phyloP scores from a whole-genome alignment of 257 asterid species.

The Linderniella brevidens region DNA sequence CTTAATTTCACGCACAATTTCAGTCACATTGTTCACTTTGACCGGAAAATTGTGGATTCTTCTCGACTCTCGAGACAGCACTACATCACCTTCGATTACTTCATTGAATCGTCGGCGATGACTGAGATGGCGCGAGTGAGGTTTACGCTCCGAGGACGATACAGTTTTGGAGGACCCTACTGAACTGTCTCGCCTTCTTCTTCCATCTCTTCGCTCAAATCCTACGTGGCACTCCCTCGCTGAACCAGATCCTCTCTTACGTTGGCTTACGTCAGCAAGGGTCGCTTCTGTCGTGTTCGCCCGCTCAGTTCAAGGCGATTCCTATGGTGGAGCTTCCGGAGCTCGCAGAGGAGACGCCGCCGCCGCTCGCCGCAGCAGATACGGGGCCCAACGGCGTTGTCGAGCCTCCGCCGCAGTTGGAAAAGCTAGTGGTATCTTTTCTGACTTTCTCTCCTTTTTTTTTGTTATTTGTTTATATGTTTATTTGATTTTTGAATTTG shows the following conservation, averaged over 20 bases:
- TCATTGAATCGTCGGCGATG: slow-evolving; percentile 18
- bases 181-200: slow-evolving; percentile 78
- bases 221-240: slow-evolving; percentile 73
- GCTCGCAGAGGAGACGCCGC: slow-evolving; percentile 19
- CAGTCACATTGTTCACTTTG: too few relatives aligned
- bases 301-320: slow-evolving; percentile 49
- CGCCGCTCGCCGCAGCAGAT: slow-evolving; percentile 11
- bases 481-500: not conserved
- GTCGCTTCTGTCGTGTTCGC: slow-evolving; percentile 26
- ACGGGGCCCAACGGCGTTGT: slow-evolving; percentile 7
- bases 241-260: slow-evolving; percentile 47
- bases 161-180: slow-evolving; percentile 68
- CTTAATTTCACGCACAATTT: too few relatives aligned
- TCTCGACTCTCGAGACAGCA: too few relatives aligned
- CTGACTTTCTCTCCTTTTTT: not conserved
- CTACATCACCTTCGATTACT: too few relatives aligned
- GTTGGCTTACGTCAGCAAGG: slow-evolving; percentile 40
- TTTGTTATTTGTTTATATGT: slow-evolving; percentile 5
- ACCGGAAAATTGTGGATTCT: too few relatives aligned
- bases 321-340: slow-evolving; percentile 62
- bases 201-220: slow-evolving; percentile 91
- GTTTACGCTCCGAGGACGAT: slow-evolving; percentile 72
- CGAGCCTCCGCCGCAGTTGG: slow-evolving; percentile 13
- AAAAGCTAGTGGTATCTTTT: slow-evolving; percentile 26
- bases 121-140: slow-evolving; percentile 78